Evolutionary conservation across 2,329 filamentous ascomycete genomes (phyloP), one percentile per base, ranked within the genome.

Genomic region (Fusarium chaquense): DNA sequence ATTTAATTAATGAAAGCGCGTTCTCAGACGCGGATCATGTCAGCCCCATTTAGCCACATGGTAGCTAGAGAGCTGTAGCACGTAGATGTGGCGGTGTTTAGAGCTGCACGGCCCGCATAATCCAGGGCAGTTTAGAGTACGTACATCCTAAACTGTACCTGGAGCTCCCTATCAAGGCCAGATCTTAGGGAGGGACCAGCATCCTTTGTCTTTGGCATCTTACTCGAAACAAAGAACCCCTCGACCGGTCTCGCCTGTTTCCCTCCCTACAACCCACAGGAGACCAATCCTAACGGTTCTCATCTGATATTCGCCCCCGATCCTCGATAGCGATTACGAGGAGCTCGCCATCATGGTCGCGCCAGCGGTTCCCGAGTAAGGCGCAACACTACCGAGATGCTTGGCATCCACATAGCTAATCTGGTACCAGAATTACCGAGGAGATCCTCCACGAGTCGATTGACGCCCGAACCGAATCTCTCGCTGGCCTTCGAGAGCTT

Each of bases 371-470:
- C 91, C 91, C 73, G 91, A 93, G 91, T 93, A 84, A 76, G 49
- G 89, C 74, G 54, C 63, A 55, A 46, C 61, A 46, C 52, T 45
- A 44, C 62, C 40, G 38, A 35, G 18, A 57, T 47, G 10, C 47
- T 62, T 53, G 44, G 46, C 51, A 52, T 50, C 30, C 58, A 46
- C 32, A 51, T 55, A 63, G 58, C 75, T 79, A 67, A 79, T 64
- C 18, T 24, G 56, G 22, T 12, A 24, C 32, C 69, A 98, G 96
- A 82, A 91, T 99, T 76, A 95, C 94, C 75, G 96, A 99, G 83
- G 94, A 98, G 81, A 89, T 96, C 70, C 87, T 97, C 67, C 92
- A 97, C 78, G 93, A 97, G 75, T 93, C 95, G 54, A 91, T 98
- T 80, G 94, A 98, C 78, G 90, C 94, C 74, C 91, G 96, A 79